Conservation (phyloP, 2,329 filamentous ascomycete species). For the Phaeosphaeriaceae sp. region DNA sequence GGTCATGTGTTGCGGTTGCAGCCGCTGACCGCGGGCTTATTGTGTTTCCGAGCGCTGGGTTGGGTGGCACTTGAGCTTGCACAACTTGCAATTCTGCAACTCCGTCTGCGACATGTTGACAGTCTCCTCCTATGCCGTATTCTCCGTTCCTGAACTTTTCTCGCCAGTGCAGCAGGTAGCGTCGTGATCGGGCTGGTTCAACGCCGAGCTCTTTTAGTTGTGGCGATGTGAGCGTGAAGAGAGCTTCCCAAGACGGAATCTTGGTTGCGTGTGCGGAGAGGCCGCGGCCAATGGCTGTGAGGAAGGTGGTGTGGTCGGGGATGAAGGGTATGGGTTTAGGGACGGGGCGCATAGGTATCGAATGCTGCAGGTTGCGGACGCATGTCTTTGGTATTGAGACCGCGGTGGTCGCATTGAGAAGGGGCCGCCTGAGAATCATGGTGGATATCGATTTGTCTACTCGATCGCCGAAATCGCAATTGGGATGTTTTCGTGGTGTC, state of each 20-base stretch:
- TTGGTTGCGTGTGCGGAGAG: constrained; percentile 84
- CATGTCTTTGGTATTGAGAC: constrained; percentile 37
- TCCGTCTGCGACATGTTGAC: constrained; percentile 71
- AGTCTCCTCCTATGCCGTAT: constrained; percentile 83
- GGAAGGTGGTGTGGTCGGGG: constrained; percentile 83
- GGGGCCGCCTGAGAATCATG: constrained; percentile 47
- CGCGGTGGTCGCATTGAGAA: constrained; percentile 34
- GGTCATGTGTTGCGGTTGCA: constrained; percentile 61
- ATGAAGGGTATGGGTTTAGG: constrained; percentile 84
- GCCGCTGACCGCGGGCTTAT: constrained; percentile 35
- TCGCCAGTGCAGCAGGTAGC: constrained; percentile 87
- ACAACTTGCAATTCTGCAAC: constrained; percentile 65
- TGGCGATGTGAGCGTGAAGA: constrained; percentile 80
- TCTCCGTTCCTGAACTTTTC: constrained; percentile 81
- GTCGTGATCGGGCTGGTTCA: constrained; percentile 80
- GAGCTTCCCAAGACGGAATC: constrained; percentile 86
- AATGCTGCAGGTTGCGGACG: constrained; percentile 48
- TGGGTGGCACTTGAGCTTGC: constrained; percentile 57
- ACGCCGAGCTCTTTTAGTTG: constrained; percentile 83
- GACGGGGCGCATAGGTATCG: constrained; percentile 53
- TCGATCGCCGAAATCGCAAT: neutral
- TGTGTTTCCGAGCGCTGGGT: constrained; percentile 30
- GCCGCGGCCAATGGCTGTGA: constrained; percentile 87
- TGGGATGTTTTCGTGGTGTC: neutral
- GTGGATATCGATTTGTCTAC: constrained; percentile 14